Evolutionary conservation across 495 filamentous ascomycete species (phyloP), one percentile per base, ranked within the genome.

Genomic region (Neurospora cerealis): DNA sequence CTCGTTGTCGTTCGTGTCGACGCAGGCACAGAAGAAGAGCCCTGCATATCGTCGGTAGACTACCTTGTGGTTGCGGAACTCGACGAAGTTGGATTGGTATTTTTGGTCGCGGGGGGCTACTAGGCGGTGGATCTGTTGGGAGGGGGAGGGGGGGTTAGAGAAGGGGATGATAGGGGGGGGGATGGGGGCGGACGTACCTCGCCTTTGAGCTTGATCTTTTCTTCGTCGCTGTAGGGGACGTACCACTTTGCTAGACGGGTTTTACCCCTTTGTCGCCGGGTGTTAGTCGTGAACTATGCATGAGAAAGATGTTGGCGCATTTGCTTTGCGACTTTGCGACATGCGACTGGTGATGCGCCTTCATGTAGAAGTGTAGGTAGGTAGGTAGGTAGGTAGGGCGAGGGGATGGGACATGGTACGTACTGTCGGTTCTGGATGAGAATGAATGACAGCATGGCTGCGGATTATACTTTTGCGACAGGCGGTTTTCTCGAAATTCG

Each of bases 201-300:
- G 86, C 93, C 93, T 80, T 99, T 98, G 73, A 99, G 85, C 81
- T 95, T 96, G 77, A 97, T 90, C 86, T 97, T 97, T 81, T 97
- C 93, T 81, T 97, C 94, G 86, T 97, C 94, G 84, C 89, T 95
- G 88, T 98, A 98, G 60, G 96, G 95, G 75, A 93, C 92, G 85
- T 99, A 99, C 95, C 95, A 99, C 86, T 99, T 99, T 72, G 96
- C 96, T 71, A 99, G 90, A 42, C 96, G 93, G 78, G 96, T 99
- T 86, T 99, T 99, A 83, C 96, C 96, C 89, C 96, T 98, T 83
- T 73, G 72, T 66, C 32, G 13, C 4, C 1, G 7, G 34, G 71
- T 41, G 66, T 69, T 54, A 73, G 48, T 62, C 19, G 19, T 19
- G 42, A 21, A 48, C 7, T 44, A n/a, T 44, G 42, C 42, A 44